Conservation (phyloP, 2,329 filamentous ascomycete genomes). For the Penicillium frequentans region DNA sequence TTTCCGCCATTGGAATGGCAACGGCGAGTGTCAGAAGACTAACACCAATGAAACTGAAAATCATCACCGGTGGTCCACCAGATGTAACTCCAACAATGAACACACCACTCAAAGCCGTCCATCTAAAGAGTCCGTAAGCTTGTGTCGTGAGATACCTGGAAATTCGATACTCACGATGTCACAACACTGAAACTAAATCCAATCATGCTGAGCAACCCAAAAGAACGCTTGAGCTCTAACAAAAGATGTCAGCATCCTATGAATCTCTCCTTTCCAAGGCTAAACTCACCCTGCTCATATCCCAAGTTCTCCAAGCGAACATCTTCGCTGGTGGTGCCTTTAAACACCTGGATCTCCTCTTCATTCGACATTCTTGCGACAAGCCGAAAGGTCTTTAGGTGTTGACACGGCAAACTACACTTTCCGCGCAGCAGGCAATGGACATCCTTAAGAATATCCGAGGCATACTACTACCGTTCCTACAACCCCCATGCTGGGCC, state of each 20-base stretch:
- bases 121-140: slow-evolving; percentile 33
- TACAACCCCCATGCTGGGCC: slow-evolving; percentile 2
- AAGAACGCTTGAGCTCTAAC: slow-evolving; percentile 57
- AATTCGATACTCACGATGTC: slow-evolving; percentile 44
- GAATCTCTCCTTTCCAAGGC: neutral
- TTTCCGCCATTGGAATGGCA: slow-evolving; percentile 61
- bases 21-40: slow-evolving; percentile 54
- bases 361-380: slow-evolving; percentile 18
- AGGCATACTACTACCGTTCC: neutral
- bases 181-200: slow-evolving; percentile 61
- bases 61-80: slow-evolving; percentile 60
- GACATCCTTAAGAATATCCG: neutral
- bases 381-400: neutral
- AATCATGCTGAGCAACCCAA: slow-evolving; percentile 58
- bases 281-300: slow-evolving; percentile 39
- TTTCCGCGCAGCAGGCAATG: neutral
- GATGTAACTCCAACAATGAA: slow-evolving; percentile 57
- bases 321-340: slow-evolving; percentile 31
- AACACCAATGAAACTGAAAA: slow-evolving; percentile 58
- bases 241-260: neutral
- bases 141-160: neutral
- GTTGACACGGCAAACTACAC: neutral
- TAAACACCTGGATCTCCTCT: slow-evolving; percentile 30
- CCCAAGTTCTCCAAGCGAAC: slow-evolving; percentile 39
- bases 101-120: slow-evolving; percentile 58